Evolutionary conservation across 768 basidiomycete species (phyloP), one percentile per base, ranked within the genome.

Genomic region (Cubamyces lactineus): DNA sequence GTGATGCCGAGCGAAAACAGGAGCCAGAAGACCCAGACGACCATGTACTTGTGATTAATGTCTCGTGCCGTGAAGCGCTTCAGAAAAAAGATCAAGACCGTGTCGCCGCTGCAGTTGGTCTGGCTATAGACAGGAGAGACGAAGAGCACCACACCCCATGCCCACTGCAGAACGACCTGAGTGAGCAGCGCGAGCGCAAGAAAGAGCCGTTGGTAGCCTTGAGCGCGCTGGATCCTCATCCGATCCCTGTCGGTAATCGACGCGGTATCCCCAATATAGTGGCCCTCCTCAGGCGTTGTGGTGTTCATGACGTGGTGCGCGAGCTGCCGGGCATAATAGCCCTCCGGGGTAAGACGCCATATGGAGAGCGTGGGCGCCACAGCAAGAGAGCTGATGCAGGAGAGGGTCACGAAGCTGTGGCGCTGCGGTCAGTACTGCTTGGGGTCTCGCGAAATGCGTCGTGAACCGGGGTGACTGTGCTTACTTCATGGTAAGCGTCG

Each of bases 151-250:
- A 72, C 55, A 23, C 66, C 69, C 71, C 71, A 72, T 3, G 71
- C 61, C 71, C 71, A 72, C 47, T 72, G 71, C 4, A 70, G 57
- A 7, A 70, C 65, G 21, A 72, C 71, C 63, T 71, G 71, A 3
- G 65, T 62, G 38, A 72, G 62, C 17, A 72, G 55, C 21, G 69
- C 71, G 34, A 72, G 59, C 9, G 69, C 64, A 28, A 72, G 65
- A 21, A 70, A 60, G 1, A 65, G 43, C 15, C 71, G 68, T 24
- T 60, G 63, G 5, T 61, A 53, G 34, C 49, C 55, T 55, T 70
- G 69, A 5, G 67, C 67, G 3, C 45, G 42, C 60, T 63, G 64
- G 28, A 69, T 63, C 28, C 57, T 26, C 34, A 54, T 53, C 46
- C 61, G 49, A 53, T 67, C 59, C 34, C 43, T 40, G 50, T 54